Base-by-base conservation (phyloP, 768 basidiomycete species). In the Trametes sanguinea region DNA sequence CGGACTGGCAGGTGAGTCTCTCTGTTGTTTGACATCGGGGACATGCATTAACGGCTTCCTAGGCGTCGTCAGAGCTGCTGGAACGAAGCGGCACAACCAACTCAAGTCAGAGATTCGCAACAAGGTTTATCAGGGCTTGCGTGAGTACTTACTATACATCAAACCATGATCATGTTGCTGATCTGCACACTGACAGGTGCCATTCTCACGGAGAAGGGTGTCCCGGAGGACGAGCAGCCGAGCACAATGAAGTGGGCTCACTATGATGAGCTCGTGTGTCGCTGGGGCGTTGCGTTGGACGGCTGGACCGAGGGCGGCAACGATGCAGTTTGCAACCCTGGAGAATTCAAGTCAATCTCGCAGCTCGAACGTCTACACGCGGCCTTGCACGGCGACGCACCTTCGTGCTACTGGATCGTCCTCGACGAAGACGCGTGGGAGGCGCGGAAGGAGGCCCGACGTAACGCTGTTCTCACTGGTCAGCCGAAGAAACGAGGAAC, bases 231-330 rank as follows among this genome's bases (percentile, higher is more conserved):
- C 10, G 17, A 39, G n/a, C 42, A 39, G 27, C 52, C 52, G 32
- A 17, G 52, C 35, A 37, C 35, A 37, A 54, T 54, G 52, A 17
- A 40, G 52, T 54, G 52, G 52, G 52, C 27, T 14, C 52, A 32
- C 6, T 54, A 54, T 32, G 29, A 42, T 27, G 27, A 22, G 17
- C 52, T 54, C 39, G 52, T 54, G 6, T 22, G 11, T n/a, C 33
- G 39, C 27, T 35, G 39, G 35, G 52, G 52, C n/a, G 52, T 54
- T 3, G 52, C 35, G 39, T 35, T 54, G 6, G 29, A 7, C 8
- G 52, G 52, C 6, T 54, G 52, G 52, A 22, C 52, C 8, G 52
- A 54, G 39, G 30, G n/a, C 10, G 29, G 29, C 6, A 32, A 32
- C 8, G 22, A 29, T 32, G 22, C 35, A 27, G 32, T 54, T 14